Conservation (phyloP, 2,329 filamentous ascomycete species). For the Colletotrichum kahawae region DNA sequence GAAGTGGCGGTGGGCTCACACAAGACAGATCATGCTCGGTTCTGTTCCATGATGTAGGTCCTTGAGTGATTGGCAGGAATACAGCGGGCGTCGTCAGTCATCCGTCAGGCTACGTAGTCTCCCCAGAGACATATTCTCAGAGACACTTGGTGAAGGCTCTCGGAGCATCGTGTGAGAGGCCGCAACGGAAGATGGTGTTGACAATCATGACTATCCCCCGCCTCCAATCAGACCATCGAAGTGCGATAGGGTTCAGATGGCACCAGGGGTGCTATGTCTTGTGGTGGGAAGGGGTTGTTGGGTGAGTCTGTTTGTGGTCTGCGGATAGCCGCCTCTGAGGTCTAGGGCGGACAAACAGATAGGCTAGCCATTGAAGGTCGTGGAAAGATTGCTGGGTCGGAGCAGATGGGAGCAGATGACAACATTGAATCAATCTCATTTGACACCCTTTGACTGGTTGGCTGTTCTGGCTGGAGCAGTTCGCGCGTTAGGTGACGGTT, state of each 20-base stretch:
- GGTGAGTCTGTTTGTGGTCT: neutral
- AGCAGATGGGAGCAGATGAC: neutral
- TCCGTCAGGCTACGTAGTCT: neutral
- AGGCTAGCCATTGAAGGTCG: neutral
- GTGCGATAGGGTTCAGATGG: conserved; percentile 2
- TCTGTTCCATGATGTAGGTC: neutral
- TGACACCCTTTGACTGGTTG: neutral
- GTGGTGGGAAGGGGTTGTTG: neutral
- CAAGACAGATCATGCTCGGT: neutral
- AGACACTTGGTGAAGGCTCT: neutral
- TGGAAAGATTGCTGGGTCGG: neutral
- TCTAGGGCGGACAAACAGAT: neutral
- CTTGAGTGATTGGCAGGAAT: neutral
- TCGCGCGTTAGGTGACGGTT: neutral
- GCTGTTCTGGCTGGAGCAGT: neutral
- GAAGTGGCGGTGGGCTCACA: conserved; percentile 13
- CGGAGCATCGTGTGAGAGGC: neutral
- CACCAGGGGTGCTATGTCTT: neutral
- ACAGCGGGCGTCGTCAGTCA: neutral
- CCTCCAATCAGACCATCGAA: neutral
- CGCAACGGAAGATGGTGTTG: conserved; percentile 1
- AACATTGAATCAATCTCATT: neutral
- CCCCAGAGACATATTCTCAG: neutral
- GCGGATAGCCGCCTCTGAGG: neutral
- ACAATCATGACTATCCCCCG: neutral